phyloP scores from a whole-genome alignment of 2,329 filamentous ascomycete genomes.

The Exophiala sp. region DNA sequence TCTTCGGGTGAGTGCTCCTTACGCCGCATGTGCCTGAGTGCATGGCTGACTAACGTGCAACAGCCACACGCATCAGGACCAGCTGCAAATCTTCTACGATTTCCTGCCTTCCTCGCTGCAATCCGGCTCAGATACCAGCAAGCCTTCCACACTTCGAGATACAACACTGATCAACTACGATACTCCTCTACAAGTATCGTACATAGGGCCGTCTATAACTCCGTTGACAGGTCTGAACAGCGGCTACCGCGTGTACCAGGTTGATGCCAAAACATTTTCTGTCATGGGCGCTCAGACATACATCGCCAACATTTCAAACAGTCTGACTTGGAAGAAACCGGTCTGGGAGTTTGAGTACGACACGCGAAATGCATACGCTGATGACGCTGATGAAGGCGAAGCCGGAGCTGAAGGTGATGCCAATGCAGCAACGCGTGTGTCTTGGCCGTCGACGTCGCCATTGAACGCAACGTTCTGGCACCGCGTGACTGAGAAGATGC shows the following conservation, averaged over 20 bases:
- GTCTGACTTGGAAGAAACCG: slow-evolving; percentile 29
- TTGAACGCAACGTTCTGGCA: slow-evolving; percentile 33
- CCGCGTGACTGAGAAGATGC: slow-evolving; percentile 30
- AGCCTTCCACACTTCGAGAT: slow-evolving; percentile 18
- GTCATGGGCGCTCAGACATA: slow-evolving; percentile 32
- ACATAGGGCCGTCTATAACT: slow-evolving; percentile 31
- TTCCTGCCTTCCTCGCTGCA: slow-evolving; percentile 22
- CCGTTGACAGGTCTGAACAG: slow-evolving; percentile 32
- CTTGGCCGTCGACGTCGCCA: slow-evolving; percentile 27
- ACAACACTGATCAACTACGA: slow-evolving; percentile 28
- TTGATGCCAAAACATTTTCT: slow-evolving; percentile 30
- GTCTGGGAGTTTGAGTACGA: slow-evolving; percentile 33
- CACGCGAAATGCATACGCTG: slow-evolving; percentile 24
- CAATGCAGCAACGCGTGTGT: background rate
- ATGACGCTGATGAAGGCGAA: background rate
- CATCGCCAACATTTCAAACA: slow-evolving; percentile 32
- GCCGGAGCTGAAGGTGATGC: slow-evolving; percentile 8
- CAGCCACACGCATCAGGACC: slow-evolving; percentile 30
- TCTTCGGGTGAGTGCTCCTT: slow-evolving; percentile 20
- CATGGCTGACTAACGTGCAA: background rate
- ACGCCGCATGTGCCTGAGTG: background rate
- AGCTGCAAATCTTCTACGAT: slow-evolving; percentile 33
- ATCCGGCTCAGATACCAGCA: slow-evolving; percentile 1
- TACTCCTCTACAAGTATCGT: slow-evolving; percentile 28
- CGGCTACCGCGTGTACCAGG: slow-evolving; percentile 29